Evolutionary conservation across 2,329 filamentous ascomycete genomes (phyloP).

Genomic region (Aspergillus sp.): DNA sequence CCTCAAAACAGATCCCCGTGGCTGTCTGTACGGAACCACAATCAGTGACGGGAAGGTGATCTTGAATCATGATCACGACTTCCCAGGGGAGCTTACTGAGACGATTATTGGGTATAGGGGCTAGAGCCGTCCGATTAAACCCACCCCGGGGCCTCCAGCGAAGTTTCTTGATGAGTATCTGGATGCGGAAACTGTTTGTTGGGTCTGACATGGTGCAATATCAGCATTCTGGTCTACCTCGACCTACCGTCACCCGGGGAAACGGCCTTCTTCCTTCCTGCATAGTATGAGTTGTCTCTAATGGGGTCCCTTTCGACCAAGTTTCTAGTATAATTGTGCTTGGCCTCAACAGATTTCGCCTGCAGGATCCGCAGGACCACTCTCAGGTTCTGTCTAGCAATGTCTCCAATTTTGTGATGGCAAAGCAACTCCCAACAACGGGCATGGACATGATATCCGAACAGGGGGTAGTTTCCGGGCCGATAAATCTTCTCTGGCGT

Average conservation of each 20-base stretch:
- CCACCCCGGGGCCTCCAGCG: background rate
- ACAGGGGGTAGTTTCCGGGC: background rate
- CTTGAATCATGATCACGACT: background rate
- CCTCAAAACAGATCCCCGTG: background rate
- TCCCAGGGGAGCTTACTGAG: background rate
- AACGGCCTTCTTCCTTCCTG: background rate
- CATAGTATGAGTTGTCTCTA: too few species aligned
- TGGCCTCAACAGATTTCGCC: background rate
- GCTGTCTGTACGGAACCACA: background rate
- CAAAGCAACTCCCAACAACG: background rate
- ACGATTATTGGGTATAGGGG: background rate
- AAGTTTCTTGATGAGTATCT: background rate
- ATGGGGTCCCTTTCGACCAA: background rate
- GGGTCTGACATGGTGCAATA: background rate
- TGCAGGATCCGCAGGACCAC: background rate
- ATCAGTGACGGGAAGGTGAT: background rate
- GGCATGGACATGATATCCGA: background rate
- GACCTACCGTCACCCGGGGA: background rate
- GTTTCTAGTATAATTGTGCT: background rate
- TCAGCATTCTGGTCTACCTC: background rate
- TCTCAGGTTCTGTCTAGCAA: background rate
- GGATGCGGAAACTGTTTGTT: background rate
- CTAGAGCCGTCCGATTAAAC: background rate
- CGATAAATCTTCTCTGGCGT: too few species aligned
- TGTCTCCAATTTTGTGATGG: background rate